Conservation (phyloP, 2,329 filamentous ascomycete species). For the Nemania sp. region DNA sequence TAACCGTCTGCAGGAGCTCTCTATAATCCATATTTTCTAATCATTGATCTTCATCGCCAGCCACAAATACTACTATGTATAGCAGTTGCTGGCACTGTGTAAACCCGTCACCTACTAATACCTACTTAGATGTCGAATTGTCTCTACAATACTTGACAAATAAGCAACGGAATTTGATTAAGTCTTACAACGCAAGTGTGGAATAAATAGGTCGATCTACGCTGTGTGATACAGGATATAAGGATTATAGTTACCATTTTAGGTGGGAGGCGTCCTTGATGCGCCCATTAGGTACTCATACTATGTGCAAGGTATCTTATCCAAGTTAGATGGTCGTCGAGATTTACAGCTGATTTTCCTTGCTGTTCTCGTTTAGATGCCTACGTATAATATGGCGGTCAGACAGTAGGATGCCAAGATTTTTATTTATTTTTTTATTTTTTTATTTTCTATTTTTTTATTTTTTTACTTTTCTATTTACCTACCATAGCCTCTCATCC, state of each 20-base stretch:
- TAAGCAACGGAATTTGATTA: constrained; percentile 22
- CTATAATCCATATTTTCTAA: background rate
- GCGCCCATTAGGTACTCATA: background rate
- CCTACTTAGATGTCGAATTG: constrained; percentile 26
- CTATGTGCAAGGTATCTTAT: background rate
- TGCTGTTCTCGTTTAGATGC: background rate
- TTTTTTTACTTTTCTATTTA: no score
- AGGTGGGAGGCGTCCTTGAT: background rate
- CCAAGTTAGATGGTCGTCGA: background rate
- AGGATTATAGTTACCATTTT: background rate
- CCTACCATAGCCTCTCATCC: no score
- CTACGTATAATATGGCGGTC: background rate
- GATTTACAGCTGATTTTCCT: background rate
- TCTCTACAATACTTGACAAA: constrained; percentile 27
- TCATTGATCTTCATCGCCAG: constrained; percentile 1
- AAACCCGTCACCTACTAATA: constrained; percentile 8
- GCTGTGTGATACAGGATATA: background rate
- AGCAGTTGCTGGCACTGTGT: constrained; percentile 31
- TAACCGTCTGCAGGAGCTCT: background rate
- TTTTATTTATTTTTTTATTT: no score
- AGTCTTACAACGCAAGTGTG: constrained; percentile 11
- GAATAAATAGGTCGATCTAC: background rate
- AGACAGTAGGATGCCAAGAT: background rate
- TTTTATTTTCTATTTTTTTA: no score
- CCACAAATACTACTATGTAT: constrained; percentile 1